Evolutionary conservation across 306 rosid species (phyloP).

Genomic region (Malus domestica): DNA sequence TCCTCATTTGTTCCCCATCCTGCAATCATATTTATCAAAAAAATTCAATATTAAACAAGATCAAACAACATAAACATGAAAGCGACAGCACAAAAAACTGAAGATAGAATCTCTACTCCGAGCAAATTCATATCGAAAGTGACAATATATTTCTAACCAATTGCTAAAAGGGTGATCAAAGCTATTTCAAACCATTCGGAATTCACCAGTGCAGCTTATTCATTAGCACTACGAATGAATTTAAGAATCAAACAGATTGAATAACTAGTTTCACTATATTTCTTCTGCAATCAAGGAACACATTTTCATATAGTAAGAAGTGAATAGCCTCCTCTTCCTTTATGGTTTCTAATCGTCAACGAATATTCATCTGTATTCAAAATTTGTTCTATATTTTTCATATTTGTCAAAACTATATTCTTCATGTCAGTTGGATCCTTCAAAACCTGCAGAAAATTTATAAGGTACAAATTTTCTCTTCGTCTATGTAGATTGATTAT

Average conservation of each 20-base stretch:
- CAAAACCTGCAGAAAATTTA: not conserved
- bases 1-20: slow-evolving; percentile 64
- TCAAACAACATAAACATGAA: not conserved
- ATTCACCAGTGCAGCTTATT: not conserved
- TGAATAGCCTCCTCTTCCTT: not conserved
- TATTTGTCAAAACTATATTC: not conserved
- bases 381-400: not conserved
- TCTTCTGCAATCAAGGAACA: not conserved
- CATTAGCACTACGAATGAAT: not conserved
- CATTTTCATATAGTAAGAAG: not conserved
- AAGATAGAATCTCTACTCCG: not conserved
- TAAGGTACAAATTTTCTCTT: no score
- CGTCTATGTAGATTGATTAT: not conserved
- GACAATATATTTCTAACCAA: no score
- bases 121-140: no score
- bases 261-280: not conserved
- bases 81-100: not conserved
- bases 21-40: slow-evolving; percentile 1
- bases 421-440: not conserved
- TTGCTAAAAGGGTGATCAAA: no score
- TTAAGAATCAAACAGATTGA: not conserved
- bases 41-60: not conserved
- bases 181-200: not conserved
- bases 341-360: not conserved
- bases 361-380: not conserved